Base-by-base conservation (phyloP, 2,329 filamentous ascomycete species). In the Phoma sp. region DNA sequence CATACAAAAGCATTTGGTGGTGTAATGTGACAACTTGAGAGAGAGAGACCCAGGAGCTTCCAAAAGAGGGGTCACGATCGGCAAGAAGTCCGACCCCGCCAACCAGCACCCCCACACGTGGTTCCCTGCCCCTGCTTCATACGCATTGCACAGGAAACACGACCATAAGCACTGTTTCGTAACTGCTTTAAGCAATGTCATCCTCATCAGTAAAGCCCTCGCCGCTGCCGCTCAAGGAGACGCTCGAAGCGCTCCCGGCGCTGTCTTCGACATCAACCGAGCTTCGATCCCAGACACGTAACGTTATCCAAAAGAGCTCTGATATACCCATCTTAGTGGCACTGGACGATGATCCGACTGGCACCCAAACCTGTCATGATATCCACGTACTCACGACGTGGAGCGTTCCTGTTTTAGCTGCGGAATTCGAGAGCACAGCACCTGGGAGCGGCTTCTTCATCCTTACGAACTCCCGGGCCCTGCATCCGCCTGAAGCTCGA, bases 361-460 rank as follows among this genome's bases (percentile, higher is more conserved):
- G 83, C n/a, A 86, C 83, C 0, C 83, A 86, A 62, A 86, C 84
- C n/a, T 85, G 83, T 67, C 81, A 85, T 66, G 78, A 82, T 59
- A 80, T 86, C 54, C 70, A 76, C 42, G 82, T 86, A 1, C 74
- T 86, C 17, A 83, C 81, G 0, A 79, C 81, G 5, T 86, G 83
- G 82, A 79, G 82, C 52, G 59, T 76, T 5, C 59, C 70, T 1
- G 79, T 76, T 0, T 73, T 85, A 2, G 69, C 67, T 2, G 57
- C 65, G 7, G 81, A 84, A 60, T 80, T 85, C 56, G 66, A 65
- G 3, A 36, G 25, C 9, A 74, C 70, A 5, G 72, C 73, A 2
- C 45, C 60, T 10, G 66, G 66, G 2, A 67, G 69, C 3, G 84
- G 83, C 15, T 86, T 86, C 76, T 86, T 86, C 72, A 84, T 86